Evolutionary conservation across 1,139 yeast genomes (phyloP), one percentile per base, ranked within the genome.

Genomic region (Candida sanyaensis): DNA sequence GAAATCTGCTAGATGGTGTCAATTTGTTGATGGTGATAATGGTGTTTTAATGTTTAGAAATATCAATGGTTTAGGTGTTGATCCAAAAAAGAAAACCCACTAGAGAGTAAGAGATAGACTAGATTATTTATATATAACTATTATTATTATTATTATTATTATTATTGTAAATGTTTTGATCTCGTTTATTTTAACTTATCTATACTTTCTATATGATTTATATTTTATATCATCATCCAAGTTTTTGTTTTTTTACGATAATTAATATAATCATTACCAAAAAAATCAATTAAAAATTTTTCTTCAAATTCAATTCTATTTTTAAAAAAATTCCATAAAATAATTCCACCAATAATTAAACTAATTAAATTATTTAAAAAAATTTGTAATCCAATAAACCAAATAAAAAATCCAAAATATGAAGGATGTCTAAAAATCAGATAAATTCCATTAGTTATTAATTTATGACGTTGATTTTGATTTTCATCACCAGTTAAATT

Each of bases 301-400:
- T 93, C 99, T 65, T 93, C 99, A 60, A 67, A 81, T 38, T 52
- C 61, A 37, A 93, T 89, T 46, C 99, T 73, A 24, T 68, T 65
- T 11, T 65, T 67, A 71, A 93, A 93, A 61, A 93, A 93, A 32
- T 65, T 61, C 81, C 86, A 83, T 13, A 93, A 69, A 45, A 69
- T 62, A 41, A 55, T 55, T 4, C 60, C 61, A 2, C 77, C 78
- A 5, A 58, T 53, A 0, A 50, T 44, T 10, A 68, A 52, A 4
- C 66, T 51, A 1, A 71, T 40, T 37, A 63, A 48, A 64, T 91
- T 93, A 43, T 82, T 69, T 50, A 92, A 66, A 54, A 86, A 60
- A 45, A 92, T 37, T 63, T 93, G 96, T 1, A 91, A 75, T 0
- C 98, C 98, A 4, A 92, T 59, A 27, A 95, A 93, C 97, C 98